Evolutionary conservation across 2,329 filamentous ascomycete species (phyloP), one percentile per base, ranked within the genome.

Genomic region (Verticillium albo-atrum): DNA sequence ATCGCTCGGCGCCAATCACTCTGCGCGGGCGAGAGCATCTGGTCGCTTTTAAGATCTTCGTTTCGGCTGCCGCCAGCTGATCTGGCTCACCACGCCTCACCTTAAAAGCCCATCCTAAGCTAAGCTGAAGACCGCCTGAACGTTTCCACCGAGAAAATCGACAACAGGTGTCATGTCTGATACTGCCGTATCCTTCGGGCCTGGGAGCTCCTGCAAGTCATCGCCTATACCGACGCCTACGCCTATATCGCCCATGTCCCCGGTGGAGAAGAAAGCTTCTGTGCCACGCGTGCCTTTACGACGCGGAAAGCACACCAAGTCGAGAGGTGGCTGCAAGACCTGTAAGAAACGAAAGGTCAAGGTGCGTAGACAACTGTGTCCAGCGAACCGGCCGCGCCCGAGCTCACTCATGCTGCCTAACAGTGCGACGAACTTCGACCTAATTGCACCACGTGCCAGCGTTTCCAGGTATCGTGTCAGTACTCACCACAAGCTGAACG

Each of bases 251-350:
- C 14, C n/a, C 14, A 10, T 20, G 20, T 23, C 42, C 20, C 42
- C 42, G 17, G 57, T 50, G 1, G 54, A 56, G 27, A n/a, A 34
- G 28, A 20, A 61, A 56, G 17, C 59, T 32, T 1, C n/a, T 23
- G 27, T 34, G 20, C 6, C 57, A 42, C 6, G 56, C 56, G 3
- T 17, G n/a, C 1, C 54, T 27, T 2, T 54, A 54, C 14, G 59
- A 55, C 42, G 23, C 10, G 56, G 47, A 3, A 50, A 50, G 20
- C 42, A 50, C 20, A 50, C 20, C 35, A 65, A 64, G 37, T 64
- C 64, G 50, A 58, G 63, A n/a, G 57, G 59, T 52, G 64, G 64
- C 5, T 65, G 64, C 58, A 59, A 58, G 37, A 65, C 64, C 15
- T 65, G 64, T 54, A 63, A 63, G 55, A 54, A 56, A 30, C 59